Conservation (phyloP, 305 asterid genomes). For the Fraxinus latifolia region DNA sequence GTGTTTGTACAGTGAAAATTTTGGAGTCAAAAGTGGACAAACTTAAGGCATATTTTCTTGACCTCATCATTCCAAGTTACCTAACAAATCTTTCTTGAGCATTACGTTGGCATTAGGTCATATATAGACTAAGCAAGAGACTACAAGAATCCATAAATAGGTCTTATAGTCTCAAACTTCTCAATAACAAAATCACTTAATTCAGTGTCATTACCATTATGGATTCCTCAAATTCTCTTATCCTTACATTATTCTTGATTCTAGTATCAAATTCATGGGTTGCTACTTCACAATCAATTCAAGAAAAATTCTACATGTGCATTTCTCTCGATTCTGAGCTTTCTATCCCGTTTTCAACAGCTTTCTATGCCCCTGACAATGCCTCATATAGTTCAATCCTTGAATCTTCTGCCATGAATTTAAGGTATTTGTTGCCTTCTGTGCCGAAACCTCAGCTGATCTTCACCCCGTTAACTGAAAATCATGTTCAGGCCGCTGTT, state of each 20-base stretch:
- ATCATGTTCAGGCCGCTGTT: slow-evolving; percentile 64
- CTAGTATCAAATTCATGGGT: slow-evolving; percentile 21
- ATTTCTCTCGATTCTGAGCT: slow-evolving; percentile 61
- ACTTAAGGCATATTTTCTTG: slow-evolving; percentile 16
- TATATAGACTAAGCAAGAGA: slow-evolving; percentile 1
- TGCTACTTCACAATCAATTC: slow-evolving; percentile 38
- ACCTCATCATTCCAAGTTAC: slow-evolving; percentile 20
- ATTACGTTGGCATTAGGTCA: slow-evolving; percentile 26
- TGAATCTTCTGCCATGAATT: slow-evolving; percentile 65
- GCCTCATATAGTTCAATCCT: slow-evolving; percentile 48
- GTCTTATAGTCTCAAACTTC: slow-evolving; percentile 21
- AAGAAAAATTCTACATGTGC: slow-evolving; percentile 51
- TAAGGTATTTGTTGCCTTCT: slow-evolving; percentile 48
- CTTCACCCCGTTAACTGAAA: slow-evolving; percentile 60
- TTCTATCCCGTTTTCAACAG: slow-evolving; percentile 58
- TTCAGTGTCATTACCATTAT: slow-evolving; percentile 20
- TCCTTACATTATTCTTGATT: slow-evolving; percentile 27
- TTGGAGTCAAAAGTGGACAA: slow-evolving; percentile 21
- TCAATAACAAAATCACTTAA: slow-evolving; percentile 34
- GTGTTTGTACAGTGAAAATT: not conserved
- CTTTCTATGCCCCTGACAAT: slow-evolving; percentile 55
- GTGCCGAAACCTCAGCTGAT: slow-evolving; percentile 61
- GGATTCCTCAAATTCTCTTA: slow-evolving; percentile 28
- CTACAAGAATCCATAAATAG: slow-evolving; percentile 29
- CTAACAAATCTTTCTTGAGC: slow-evolving; percentile 11